Conservation (phyloP, 192 early-diverging fungal species). For the Backusella psychrophila region DNA sequence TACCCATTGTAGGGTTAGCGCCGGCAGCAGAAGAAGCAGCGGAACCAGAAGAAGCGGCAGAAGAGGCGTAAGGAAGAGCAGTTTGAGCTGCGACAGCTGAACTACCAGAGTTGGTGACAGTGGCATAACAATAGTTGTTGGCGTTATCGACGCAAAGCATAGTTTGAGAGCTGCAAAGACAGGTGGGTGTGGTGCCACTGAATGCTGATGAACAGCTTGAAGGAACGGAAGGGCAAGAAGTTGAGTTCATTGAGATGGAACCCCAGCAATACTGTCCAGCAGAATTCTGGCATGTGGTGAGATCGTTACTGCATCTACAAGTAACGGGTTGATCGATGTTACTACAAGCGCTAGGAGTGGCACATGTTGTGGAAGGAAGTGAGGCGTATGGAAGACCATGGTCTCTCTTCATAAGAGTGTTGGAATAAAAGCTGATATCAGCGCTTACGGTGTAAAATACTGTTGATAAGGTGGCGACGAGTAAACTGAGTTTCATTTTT, state of each 20-base stretch:
- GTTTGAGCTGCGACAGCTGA: not conserved
- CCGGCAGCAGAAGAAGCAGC: not conserved
- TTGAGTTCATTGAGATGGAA: conserved; percentile 3
- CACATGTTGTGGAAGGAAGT: conserved; percentile 15
- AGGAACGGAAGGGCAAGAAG: conserved; percentile 23
- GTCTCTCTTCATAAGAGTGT: conserved; percentile 16
- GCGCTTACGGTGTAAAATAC: not conserved
- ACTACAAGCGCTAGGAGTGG: conserved; percentile 6
- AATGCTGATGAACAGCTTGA: not conserved
- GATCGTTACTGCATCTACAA: conserved; percentile 22
- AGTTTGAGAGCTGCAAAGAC: conserved; percentile 20
- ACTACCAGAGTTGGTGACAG: not conserved
- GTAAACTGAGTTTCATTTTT: conserved; percentile 19
- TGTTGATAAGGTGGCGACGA: not conserved
- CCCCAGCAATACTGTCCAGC: conserved; percentile 28
- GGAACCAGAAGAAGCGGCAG: conserved; percentile 8
- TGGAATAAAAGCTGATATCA: not conserved
- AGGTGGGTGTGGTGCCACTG: conserved; percentile 12
- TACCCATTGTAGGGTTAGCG: conserved; percentile 2
- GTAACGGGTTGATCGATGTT: conserved; percentile 12
- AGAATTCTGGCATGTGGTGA: conserved; percentile 14
- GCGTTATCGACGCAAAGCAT: conserved; percentile 27
- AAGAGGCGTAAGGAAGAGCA: not conserved
- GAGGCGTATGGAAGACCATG: conserved; percentile 21
- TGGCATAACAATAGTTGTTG: conserved; percentile 27